These are phyloP conservation scores for Notholithocarpus densiflorus DNA, from an alignment of 306 rosid species.

Conservation along the genomic window DNA sequence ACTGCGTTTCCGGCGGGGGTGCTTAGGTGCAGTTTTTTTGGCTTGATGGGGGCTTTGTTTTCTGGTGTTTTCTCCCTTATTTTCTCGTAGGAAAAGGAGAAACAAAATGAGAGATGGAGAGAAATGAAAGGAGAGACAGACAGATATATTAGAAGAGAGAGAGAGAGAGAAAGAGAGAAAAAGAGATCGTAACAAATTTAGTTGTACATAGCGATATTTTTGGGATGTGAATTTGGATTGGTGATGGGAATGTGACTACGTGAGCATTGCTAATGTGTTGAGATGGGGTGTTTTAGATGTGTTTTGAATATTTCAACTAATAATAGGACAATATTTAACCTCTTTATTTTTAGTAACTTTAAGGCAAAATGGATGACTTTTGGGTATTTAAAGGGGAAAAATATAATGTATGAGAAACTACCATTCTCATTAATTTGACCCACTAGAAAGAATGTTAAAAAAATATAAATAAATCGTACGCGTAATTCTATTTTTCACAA, in stretches of 20 bases:
- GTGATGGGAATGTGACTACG: no score
- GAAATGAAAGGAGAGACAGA: slow-evolving; percentile 42
- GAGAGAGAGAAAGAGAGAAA: not conserved
- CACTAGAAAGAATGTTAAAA: no score
- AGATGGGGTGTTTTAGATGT: no score
- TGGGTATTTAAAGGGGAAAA: no score
- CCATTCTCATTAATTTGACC: no score
- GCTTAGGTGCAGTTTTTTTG: slow-evolving; percentile 22
- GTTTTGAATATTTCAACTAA: no score
- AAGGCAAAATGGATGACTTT: no score
- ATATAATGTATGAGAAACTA: no score
- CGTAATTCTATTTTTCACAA: no score
- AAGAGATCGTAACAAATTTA: slow-evolving; percentile 25
- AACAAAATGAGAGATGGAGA: slow-evolving; percentile 31
- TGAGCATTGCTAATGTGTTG: no score
- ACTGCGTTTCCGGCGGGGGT: slow-evolving; percentile 81
- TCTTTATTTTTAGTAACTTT: no score
- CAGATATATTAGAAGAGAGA: not conserved
- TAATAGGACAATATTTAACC: not conserved
- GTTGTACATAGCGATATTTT: slow-evolving; percentile 16
- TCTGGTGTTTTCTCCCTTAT: slow-evolving; percentile 27
- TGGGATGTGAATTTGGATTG: not conserved
- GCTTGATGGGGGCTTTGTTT: slow-evolving; percentile 26
- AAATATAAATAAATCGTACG: no score
- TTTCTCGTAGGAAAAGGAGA: slow-evolving; percentile 16